Evolutionary conservation across 78 protist genomes (phyloP), one percentile per base, ranked within the genome.

Genomic region (Abeoforma whisleri): DNA sequence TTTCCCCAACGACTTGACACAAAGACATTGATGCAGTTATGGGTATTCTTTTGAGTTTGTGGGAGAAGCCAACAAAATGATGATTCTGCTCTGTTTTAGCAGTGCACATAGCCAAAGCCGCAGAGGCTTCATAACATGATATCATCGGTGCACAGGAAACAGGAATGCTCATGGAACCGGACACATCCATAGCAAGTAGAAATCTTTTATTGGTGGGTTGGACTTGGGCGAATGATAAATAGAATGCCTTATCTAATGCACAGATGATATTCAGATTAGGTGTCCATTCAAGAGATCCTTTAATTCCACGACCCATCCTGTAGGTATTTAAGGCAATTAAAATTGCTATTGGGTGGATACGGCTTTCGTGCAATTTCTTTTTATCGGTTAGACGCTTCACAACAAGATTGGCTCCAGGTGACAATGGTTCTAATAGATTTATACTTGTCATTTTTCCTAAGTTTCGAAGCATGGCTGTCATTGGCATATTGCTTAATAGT

Each of bases 161-260:
- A 32, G 39, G 25, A 39, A 1, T 0, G 28, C 39, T 25, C 88
- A 85, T 85, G 40, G 37, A 22, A n/a, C 88, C 88, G 40, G 82
- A 74, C 25, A 85, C 88, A 76, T 85, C 88, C 28, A 85, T 37
- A 37, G 79, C 88, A 5, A 85, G 1, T 25, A 72, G 72, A 36
- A 23, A 0, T 32, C 88, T 1, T 72, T 38, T 0, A 81, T 57
- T 57, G 33, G 88, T 85, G 31, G 88, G 81, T 57, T 72, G 48
- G 39, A 85, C 33, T 1, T 35, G 68, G 28, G 5, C 30, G 12
- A 48, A 48, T 5, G 62, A 5, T 12, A 48, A 48, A 12, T 48
- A 48, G 62, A 19, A 48, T 5, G 30, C 12, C 5, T 12, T 48
- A 48, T 48, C 62, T 48, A 48, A 48, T 12, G 62, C 62, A 48